These are phyloP conservation scores for Limonium bicolor DNA, from an alignment of 148 eudicot species.

Conservation along the genomic window DNA sequence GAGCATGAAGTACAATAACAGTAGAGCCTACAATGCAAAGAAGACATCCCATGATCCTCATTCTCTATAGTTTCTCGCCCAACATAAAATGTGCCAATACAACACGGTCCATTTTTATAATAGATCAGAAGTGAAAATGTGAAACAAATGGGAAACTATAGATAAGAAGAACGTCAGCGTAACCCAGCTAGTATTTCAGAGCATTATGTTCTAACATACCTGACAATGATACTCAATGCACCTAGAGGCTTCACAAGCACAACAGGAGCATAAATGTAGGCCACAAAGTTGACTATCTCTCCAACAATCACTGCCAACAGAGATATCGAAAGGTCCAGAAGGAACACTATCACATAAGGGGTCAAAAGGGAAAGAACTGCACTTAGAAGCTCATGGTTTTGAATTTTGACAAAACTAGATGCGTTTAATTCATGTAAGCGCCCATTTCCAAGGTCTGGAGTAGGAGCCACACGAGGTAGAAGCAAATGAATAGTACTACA, in stretches of 20 bases:
- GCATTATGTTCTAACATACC: constrained; percentile 24
- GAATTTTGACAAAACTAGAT: no score
- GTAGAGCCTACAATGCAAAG: constrained; percentile 70
- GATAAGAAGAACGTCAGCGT: neutral
- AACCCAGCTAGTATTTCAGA: neutral
- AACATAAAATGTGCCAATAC: constrained; percentile 70
- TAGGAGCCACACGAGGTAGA: no score
- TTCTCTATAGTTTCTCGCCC: constrained; percentile 53
- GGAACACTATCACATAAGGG: no score
- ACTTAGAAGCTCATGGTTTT: no score
- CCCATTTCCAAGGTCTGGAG: no score
- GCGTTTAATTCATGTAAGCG: no score
- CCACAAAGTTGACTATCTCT: constrained; percentile 76
- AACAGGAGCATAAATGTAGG: constrained; percentile 88
- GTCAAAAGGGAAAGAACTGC: no score
- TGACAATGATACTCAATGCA: constrained; percentile 85
- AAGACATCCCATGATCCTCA: constrained; percentile 79
- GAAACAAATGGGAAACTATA: neutral
- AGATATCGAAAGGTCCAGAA: no score
- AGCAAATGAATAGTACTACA: no score
- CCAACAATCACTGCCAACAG: constrained; percentile 64
- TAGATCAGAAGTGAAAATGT: neutral
- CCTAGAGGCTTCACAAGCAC: constrained; percentile 90
- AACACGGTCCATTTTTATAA: constrained; percentile 30
- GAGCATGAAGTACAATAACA: constrained; percentile 82